These are phyloP conservation scores for Juncus effusus DNA, from an alignment of 176 grass and related monocot species.

Conservation along the genomic window DNA sequence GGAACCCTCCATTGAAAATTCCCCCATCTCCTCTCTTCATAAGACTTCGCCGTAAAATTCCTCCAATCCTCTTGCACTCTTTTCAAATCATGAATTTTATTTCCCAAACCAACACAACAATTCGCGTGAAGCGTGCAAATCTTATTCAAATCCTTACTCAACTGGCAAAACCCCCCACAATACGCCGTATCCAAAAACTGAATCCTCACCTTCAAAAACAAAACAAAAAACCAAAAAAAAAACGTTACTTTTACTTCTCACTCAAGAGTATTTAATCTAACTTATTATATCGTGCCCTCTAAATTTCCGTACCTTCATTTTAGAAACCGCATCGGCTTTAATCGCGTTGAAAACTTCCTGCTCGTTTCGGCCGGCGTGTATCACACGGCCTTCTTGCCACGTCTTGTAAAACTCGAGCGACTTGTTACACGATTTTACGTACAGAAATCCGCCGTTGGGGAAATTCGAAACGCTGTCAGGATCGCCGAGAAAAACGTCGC, in stretches of 20 bases:
- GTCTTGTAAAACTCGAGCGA: constrained; percentile 69
- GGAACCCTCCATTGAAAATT: constrained; percentile 74
- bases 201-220: constrained; percentile 34
- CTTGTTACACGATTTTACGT: constrained; percentile 53
- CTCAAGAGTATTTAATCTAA: too few relatives aligned
- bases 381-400: constrained; percentile 50
- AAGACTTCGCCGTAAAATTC: constrained; percentile 51
- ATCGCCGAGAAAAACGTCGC: constrained; percentile 67
- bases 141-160: constrained; percentile 78
- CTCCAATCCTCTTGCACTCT: constrained; percentile 58
- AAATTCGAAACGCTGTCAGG: constrained; percentile 60
- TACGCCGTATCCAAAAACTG: constrained; percentile 83
- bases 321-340: constrained; percentile 42
- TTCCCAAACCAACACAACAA: constrained; percentile 60
- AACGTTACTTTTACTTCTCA: too few relatives aligned
- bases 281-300: too few relatives aligned
- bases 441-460: constrained; percentile 91
- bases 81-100: constrained; percentile 65
- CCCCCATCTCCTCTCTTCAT: constrained; percentile 32
- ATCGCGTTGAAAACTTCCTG: constrained; percentile 92
- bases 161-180: constrained; percentile 72
- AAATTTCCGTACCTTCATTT: constrained; percentile 30
- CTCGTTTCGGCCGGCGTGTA: constrained; percentile 61
- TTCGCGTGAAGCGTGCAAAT: constrained; percentile 83
- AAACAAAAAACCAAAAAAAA: too few relatives aligned